Evolutionary conservation across 192 early-diverging fungal species (phyloP), one percentile per base, ranked within the genome.

Genomic region (Haplosporangium gracile): DNA sequence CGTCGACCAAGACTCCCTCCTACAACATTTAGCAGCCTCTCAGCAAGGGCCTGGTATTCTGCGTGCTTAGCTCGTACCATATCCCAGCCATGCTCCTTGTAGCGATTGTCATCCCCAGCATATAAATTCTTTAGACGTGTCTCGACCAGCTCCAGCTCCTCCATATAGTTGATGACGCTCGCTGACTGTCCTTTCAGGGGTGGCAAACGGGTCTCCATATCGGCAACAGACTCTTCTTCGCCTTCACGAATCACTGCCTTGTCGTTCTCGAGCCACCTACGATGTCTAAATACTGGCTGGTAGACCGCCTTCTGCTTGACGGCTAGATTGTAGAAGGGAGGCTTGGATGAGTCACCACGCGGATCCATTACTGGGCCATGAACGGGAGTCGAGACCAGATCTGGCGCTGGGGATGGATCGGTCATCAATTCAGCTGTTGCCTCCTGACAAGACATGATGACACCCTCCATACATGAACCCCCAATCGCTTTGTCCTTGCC

Each of bases 111-210:
- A 9, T 45, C 43, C 2, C 38, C 39, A n/a, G 15, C 5, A 40
- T 73, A 73, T 40, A 73, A 49, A 22, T 26, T 45, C 7, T 73
- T 73, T 18, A 73, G 71, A 5, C 45, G 73, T 11, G 75, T 9
- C 72, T 74, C 72, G 5, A 68, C 72, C 16, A 34, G 40, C 43
- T 68, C 71, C n/a, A 80, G 63, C 8, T 51, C 43, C n/a, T 26
- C 38, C 26, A 57, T 26, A 34, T 74, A 80, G 29, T 68, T 43
- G 34, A 47, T 22, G 24, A 81, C 40, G 26, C 65, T 75, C 4
- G 73, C 40, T 3, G 26, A 73, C 13, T 42, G 32, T 13, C 70
- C 70, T 72, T 72, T 36, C 36, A 24, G 70, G 1, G 26, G 18
- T 42, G 11, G 15, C 8, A 42, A 16, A 11, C 26, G 18, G 34